Percentiles rank a stretch among this genome's conserved stretches.
Evolutionary conservation across 2,329 filamentous ascomycete species (phyloP).

Genomic region (Talaromyces sp.): DNA sequence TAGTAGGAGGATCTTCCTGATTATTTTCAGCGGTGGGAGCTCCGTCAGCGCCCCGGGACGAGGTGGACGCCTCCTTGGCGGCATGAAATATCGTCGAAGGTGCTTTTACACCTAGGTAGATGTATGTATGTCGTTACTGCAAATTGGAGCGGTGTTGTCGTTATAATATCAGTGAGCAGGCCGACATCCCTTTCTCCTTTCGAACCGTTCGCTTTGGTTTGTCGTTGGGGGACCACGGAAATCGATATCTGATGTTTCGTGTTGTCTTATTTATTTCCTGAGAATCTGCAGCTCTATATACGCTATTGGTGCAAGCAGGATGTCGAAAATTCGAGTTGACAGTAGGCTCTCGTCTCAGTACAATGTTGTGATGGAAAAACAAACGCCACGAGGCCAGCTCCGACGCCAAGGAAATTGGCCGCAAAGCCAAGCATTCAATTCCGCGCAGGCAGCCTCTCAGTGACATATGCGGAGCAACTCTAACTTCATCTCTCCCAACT

Average conservation of each 20-base stretch:
- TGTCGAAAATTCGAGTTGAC: neutral
- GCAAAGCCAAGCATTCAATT: constrained; percentile 6
- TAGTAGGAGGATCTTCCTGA: constrained; percentile 62
- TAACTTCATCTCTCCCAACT: neutral
- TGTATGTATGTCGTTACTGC: neutral
- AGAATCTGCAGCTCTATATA: neutral
- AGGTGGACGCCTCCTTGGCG: constrained; percentile 55
- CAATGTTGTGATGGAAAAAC: constrained; percentile 3
- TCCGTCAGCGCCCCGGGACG: constrained; percentile 64
- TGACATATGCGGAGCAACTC: constrained; percentile 8
- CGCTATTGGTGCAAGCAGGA: neutral
- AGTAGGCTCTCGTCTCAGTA: neutral
- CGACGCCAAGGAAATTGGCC: constrained; percentile 18
- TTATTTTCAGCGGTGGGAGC: constrained; percentile 63
- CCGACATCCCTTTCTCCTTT: neutral
- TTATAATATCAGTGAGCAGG: constrained; percentile 5
- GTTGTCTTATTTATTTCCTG: neutral
- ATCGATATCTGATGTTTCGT: neutral
- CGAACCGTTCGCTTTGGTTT: neutral
- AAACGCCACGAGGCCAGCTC: constrained; percentile 17
- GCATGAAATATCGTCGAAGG: constrained; percentile 30
- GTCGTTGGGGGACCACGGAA: neutral
- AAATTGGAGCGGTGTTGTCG: neutral
- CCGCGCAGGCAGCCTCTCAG: neutral
- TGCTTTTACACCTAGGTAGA: neutral